Evolutionary conservation across 352 stramenopile genomes (phyloP).

Genomic region (Phytophthora pisi): DNA sequence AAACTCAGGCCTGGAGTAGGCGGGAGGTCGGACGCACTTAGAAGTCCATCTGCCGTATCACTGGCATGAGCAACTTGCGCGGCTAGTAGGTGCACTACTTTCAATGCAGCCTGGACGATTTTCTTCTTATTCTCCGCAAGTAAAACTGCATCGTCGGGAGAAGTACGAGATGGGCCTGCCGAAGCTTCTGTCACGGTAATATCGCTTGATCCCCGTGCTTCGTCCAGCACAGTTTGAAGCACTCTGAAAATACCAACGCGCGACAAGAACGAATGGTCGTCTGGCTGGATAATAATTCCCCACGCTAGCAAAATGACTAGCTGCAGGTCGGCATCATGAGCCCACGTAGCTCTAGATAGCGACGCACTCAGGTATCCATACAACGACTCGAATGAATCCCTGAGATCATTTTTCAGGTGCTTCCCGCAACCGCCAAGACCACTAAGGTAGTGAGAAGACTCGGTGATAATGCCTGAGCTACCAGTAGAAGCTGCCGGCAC

Average conservation of each 20-base stretch:
- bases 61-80: slow-evolving; percentile 87
- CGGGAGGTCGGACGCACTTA: slow-evolving; percentile 59
- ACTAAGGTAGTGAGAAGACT: slow-evolving; percentile 73
- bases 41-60: slow-evolving; percentile 63
- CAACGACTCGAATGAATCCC: slow-evolving; percentile 83
- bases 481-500: slow-evolving; percentile 22
- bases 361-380: slow-evolving; percentile 80
- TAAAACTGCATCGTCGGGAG: slow-evolving; percentile 49
- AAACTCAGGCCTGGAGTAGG: slow-evolving; percentile 53
- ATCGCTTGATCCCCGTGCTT: slow-evolving; percentile 70
- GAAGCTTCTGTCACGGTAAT: slow-evolving; percentile 31
- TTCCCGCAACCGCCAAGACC: slow-evolving; percentile 83
- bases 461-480: slow-evolving; percentile 28
- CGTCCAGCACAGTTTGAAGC: slow-evolving; percentile 89
- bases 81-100: slow-evolving; percentile 87
- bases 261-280: slow-evolving; percentile 91
- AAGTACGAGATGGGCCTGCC: slow-evolving; percentile 20
- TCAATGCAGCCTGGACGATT: slow-evolving; percentile 86
- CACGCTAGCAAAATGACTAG: slow-evolving; percentile 83
- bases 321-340: slow-evolving; percentile 79
- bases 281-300: slow-evolving; percentile 87
- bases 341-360: slow-evolving; percentile 86
- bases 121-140: slow-evolving; percentile 64
- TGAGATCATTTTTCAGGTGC: slow-evolving; percentile 76
- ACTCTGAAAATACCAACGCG: slow-evolving; percentile 90